Evolutionary conservation across 176 grass and related monocot genomes (phyloP), one percentile per base, ranked within the genome.

Genomic region (Musa beccarii): DNA sequence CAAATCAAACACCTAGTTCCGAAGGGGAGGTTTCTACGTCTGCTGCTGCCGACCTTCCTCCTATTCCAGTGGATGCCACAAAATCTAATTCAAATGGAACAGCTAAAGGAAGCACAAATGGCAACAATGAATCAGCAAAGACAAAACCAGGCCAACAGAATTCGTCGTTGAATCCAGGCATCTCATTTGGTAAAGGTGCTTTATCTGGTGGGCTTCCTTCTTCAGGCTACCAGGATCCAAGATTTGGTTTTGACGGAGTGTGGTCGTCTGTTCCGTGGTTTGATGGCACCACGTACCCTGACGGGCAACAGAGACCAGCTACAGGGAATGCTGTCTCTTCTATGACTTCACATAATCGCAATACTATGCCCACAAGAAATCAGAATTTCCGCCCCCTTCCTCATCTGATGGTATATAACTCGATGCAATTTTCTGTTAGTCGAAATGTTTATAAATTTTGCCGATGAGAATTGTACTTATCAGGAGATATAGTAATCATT

Each of bases 231-330:
- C 59, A 66, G 49, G 63, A 78, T 53, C 75, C 75, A 24, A 78
- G 59, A 78, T 78, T 63, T 66, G 75, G 61, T 50, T 68, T 68
- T 54, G 75, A 66, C 52, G 63, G 75, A 53, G 53, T 19, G 43
- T 52, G 63, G 49, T 53, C 75, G 13, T 20, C 62, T 54, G 75
- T 67, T 78, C 75, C 29, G 7, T 78, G 61, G 62, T 78, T 53
- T 53, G 62, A 78, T 66, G 61, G 62, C 21, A 19, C 17, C n/a
- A 20, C 66, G 19, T 68, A 53, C 53, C 20, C 75, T 20, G 75
- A 78, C 29, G 62, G 75, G 43, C 75, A 68, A 7, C 61, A 53
- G 49, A 78, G 50, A 28, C 50, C 63, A 22, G 17, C 49, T 66
- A 53, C 75, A 66, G 19, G 5, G 22, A 78, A 34, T 67, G 13